Conservation (phyloP, 768 basidiomycete genomes). For the Lyophyllum shimeji region DNA sequence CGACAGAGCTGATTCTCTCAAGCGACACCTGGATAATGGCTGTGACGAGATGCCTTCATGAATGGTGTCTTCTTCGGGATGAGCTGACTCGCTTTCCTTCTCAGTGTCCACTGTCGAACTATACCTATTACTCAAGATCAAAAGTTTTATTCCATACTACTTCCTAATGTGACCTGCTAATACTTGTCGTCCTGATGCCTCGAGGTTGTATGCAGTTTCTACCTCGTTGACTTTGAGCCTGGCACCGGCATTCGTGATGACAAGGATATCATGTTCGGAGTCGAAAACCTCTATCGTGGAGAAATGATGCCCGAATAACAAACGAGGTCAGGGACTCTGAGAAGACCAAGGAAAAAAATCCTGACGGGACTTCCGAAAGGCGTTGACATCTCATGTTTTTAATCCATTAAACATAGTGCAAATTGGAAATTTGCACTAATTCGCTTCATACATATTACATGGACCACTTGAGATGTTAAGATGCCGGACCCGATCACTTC, state of each 20-base stretch:
- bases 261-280: slow-evolving; percentile 10
- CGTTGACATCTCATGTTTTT: slow-evolving; percentile 20
- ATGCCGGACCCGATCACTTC: background rate
- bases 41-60: slow-evolving; percentile 27
- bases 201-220: slow-evolving; percentile 4
- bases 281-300: slow-evolving; percentile 9
- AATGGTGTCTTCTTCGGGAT: background rate
- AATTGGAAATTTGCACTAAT: background rate
- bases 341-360: slow-evolving; percentile 3
- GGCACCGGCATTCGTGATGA: slow-evolving; percentile 10
- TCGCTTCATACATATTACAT: background rate
- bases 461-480: background rate
- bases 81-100: slow-evolving; percentile 9
- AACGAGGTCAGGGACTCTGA: slow-evolving; percentile 15
- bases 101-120: slow-evolving; percentile 7
- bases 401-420: background rate
- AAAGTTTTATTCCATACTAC: slow-evolving; percentile 16
- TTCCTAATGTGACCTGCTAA: slow-evolving; percentile 12
- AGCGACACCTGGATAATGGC: slow-evolving; percentile 81
- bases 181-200: slow-evolving; percentile 1
- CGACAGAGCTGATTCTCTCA: slow-evolving; percentile 52
- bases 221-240: background rate
- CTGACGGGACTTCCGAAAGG: background rate
- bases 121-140: slow-evolving; percentile 14
- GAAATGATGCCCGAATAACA: slow-evolving; percentile 29